These are phyloP conservation scores for Camelina neglecta DNA, from an alignment of 345 rosid genomes.

Conservation along the genomic window DNA sequence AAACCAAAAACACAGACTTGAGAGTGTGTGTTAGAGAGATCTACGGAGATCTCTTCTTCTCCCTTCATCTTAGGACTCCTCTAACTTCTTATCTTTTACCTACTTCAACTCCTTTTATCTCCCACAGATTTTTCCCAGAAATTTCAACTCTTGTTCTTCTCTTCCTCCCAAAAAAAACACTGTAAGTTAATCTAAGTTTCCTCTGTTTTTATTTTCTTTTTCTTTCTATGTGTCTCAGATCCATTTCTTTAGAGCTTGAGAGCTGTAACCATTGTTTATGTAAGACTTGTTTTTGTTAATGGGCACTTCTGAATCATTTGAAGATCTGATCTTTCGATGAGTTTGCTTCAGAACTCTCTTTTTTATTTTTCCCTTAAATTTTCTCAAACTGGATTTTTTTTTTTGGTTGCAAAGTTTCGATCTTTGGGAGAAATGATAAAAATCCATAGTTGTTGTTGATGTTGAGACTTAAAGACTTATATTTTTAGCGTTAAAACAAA, in stretches of 20 bases:
- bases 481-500: slow-evolving; percentile 37
- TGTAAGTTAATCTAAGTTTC: slow-evolving; percentile 30
- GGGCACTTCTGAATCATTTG: not conserved
- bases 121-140: slow-evolving; percentile 19
- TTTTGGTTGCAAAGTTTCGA: slow-evolving; percentile 25
- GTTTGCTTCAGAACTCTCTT: not conserved
- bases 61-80: slow-evolving; percentile 32
- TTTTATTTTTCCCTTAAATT: not conserved
- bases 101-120: slow-evolving; percentile 11
- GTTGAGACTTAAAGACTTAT: slow-evolving; percentile 1
- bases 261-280: slow-evolving; percentile 2
- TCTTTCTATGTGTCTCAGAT: slow-evolving; percentile 13
- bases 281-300: slow-evolving; percentile 27
- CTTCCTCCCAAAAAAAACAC: not conserved
- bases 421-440: slow-evolving; percentile 23
- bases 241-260: slow-evolving; percentile 3
- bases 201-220: slow-evolving; percentile 27
- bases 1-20: slow-evolving; percentile 8
- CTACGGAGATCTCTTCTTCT: slow-evolving; percentile 7
- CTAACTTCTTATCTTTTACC: slow-evolving; percentile 18
- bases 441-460: not conserved
- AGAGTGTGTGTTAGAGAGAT: slow-evolving; percentile 28
- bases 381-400: not conserved
- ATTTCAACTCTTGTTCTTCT: slow-evolving; percentile 11
- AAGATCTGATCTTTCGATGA: slow-evolving; percentile 37